These are phyloP conservation scores for Sugiyamaella mastotermitis DNA, from an alignment of 805 yeast species.

Conservation along the genomic window DNA sequence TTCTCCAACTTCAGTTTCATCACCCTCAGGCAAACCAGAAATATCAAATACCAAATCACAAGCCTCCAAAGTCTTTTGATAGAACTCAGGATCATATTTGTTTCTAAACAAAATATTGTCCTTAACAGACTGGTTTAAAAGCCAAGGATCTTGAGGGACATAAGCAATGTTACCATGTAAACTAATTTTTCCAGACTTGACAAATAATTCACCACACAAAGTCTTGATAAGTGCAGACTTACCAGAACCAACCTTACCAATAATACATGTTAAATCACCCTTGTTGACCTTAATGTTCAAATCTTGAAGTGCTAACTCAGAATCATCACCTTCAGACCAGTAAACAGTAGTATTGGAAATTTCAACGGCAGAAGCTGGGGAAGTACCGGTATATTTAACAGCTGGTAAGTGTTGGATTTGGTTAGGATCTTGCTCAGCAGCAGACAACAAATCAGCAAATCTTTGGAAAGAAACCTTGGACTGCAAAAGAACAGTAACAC, in stretches of 20 bases:
- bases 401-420: conserved; percentile 41
- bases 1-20: conserved; percentile 91
- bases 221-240: conserved; percentile 80
- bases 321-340: conserved; percentile 87
- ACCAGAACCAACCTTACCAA: conserved; percentile 91
- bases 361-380: conserved; percentile 60
- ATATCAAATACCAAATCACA: conserved; percentile 83
- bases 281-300: conserved; percentile 16
- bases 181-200: conserved; percentile 50
- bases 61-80: conserved; percentile 68
- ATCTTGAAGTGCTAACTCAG: conserved; percentile 70
- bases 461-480: conserved; percentile 83
- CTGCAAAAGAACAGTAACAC: conserved; percentile 73
- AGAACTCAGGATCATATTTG: conserved; percentile 62
- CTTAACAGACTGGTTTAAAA: conserved; percentile 74
- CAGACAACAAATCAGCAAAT: conserved; percentile 69
- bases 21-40: conserved; percentile 78
- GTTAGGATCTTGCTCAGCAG: conserved; percentile 80
- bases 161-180: conserved; percentile 87
- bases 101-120: conserved; percentile 74
- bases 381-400: conserved; percentile 36
- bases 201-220: conserved; percentile 75
- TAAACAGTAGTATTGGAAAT: conserved; percentile 91
- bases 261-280: conserved; percentile 68
- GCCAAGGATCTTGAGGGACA: conserved; percentile 90